A percentile compares a stretch with the other conserved stretches of the same genome.
Evolutionary conservation across 2,329 filamentous ascomycete species (phyloP).

Genomic region (Aspergillus bombycis): DNA sequence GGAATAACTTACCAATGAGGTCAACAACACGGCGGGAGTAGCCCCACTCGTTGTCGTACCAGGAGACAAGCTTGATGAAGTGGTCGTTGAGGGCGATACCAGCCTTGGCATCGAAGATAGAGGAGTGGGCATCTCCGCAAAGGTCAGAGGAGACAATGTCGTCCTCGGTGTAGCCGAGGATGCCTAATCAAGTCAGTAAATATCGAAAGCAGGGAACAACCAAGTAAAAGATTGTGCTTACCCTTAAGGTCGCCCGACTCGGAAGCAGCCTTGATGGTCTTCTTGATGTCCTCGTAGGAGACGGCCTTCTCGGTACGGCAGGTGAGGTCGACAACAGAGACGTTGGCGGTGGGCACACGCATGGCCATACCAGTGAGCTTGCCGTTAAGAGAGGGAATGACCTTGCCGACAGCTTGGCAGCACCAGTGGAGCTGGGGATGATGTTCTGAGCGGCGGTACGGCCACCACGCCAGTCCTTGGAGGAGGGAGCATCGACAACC

Average conservation of each 20-base stretch:
- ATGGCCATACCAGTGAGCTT: conserved; percentile 99
- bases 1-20: conserved; percentile 56
- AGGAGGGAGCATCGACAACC: conserved; percentile 96
- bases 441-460: conserved; percentile 99
- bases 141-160: conserved; percentile 93
- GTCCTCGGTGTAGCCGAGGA: conserved; percentile 95
- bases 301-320: conserved; percentile 87
- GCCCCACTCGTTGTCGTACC: conserved; percentile 99
- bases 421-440: conserved; percentile 98
- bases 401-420: conserved; percentile 99
- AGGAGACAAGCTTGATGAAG: conserved; percentile 97
- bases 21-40: conserved; percentile 96
- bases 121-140: conserved; percentile 89
- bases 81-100: conserved; percentile 98
- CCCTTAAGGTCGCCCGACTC: conserved; percentile 78
- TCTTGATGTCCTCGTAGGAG: conserved; percentile 82
- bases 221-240: conserved; percentile 35
- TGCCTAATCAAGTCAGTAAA: conserved; percentile 56
- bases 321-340: conserved; percentile 98
- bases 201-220: background rate
- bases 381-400: conserved; percentile 96
- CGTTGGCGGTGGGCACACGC: conserved; percentile 98
- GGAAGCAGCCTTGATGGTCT: conserved; percentile 82
- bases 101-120: conserved; percentile 99
- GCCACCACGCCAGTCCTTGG: conserved; percentile 99